Base-by-base conservation (phyloP, 345 rosid genomes). In the Ailanthus altissimus region DNA sequence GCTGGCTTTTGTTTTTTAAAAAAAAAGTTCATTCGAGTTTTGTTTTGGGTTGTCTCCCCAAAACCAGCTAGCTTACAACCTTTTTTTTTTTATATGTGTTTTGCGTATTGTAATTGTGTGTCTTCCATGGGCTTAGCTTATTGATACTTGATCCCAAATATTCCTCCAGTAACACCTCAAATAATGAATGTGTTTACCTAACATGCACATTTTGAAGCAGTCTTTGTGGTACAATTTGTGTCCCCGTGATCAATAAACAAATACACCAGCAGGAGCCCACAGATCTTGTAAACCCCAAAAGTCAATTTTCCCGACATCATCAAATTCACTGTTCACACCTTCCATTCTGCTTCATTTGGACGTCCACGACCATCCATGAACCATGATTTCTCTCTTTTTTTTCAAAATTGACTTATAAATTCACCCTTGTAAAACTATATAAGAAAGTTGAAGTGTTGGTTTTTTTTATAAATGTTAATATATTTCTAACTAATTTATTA, bases 1-100 rank as follows among this genome's bases (percentile, higher is more conserved):
- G 0, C 59, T 20, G 13, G 12, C 21, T 56, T n/a, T 20, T 32
- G 1, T 32, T 32, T 32, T 32, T n/a, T n/a, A n/a, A n/a, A n/a
- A n/a, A n/a, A n/a, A 15, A 0, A 6, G 25, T 49, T 20, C 36
- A 40, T 51, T 70, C 14, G 20, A 75, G 56, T 68, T 69, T 53
- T 71, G 63, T 36, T 66, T 32, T 38, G 23, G 61, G 42, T 26
- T 56, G 76, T 75, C 73, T 61, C 76, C 69, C 47, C 54, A 75
- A 71, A 80, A 64, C 57, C 77, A 75, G 63, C 62, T 75, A 75
- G 46, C 46, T 64, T 45, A n/a, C 23, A 36, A n/a, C n/a, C n/a
- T n/a, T n/a, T n/a, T n/a, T 61, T 28, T 70, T 73, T 66, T 69
- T 8, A 23, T 5, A 23, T 53, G 64, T 61, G 26, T 18, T 0